These are phyloP conservation scores for Blastosporella zonata DNA, from an alignment of 1,284 basidiomycete species.

Conservation along the genomic window DNA sequence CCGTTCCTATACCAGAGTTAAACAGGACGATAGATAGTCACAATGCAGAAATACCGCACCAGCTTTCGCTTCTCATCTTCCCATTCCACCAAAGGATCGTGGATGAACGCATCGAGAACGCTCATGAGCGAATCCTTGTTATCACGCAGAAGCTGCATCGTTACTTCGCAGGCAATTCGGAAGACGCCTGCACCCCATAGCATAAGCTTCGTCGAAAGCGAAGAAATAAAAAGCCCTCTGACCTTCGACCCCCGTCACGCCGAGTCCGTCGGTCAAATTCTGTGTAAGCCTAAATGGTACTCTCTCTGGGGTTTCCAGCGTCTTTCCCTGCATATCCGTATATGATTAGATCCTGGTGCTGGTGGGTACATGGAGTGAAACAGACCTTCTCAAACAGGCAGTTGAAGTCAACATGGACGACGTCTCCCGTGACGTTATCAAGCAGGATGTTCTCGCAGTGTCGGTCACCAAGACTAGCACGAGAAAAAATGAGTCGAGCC, in stretches of 20 bases:
- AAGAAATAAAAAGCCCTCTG: constrained; percentile 14
- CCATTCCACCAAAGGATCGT: constrained; percentile 98
- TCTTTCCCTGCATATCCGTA: constrained; percentile 69
- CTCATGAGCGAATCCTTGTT: constrained; percentile 96
- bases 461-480: constrained; percentile 87
- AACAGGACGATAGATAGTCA: neutral
- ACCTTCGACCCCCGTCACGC: constrained; percentile 94
- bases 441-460: constrained; percentile 98
- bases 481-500: constrained; percentile 7
- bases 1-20: constrained; percentile 29
- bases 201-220: neutral
- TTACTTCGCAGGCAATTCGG: constrained; percentile 90
- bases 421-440: constrained; percentile 86
- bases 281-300: constrained; percentile 97
- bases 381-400: constrained; percentile 93
- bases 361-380: neutral
- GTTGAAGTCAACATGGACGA: constrained; percentile 98
- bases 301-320: constrained; percentile 86
- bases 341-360: neutral
- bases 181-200: constrained; percentile 67
- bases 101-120: constrained; percentile 95
- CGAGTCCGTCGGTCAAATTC: constrained; percentile 91
- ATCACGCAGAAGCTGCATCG: constrained; percentile 82
- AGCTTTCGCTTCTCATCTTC: constrained; percentile 71
- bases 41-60: constrained; percentile 31